Evolutionary conservation across 2,329 filamentous ascomycete species (phyloP).

Genomic region (Emmonsia crescens): DNA sequence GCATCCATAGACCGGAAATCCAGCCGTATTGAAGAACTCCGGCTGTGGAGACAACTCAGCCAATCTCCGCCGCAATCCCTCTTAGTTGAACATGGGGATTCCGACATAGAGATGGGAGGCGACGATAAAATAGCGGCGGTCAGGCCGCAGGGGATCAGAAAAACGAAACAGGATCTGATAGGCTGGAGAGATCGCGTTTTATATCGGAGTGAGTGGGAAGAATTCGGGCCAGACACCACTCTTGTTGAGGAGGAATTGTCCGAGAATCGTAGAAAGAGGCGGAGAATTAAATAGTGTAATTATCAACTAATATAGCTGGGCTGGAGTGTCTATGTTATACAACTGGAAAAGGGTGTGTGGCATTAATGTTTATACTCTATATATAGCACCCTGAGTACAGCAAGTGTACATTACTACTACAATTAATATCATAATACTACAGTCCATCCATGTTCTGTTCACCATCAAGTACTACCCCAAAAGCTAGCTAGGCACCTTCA

Average conservation of each 20-base stretch:
- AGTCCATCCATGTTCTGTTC: neutral
- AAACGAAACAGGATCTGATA: constrained; percentile 26
- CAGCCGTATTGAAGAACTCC: constrained; percentile 35
- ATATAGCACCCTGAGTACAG: neutral
- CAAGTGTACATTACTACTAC: neutral
- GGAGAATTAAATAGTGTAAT: constrained; percentile 14
- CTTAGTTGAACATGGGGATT: constrained; percentile 14
- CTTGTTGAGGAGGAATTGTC: constrained; percentile 22
- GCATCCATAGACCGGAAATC: constrained; percentile 39
- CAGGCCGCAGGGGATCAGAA: constrained; percentile 22
- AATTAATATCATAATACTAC: neutral
- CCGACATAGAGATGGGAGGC: constrained; percentile 12
- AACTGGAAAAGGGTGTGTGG: neutral
- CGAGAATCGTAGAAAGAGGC: constrained; percentile 22
- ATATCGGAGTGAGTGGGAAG: constrained; percentile 43
- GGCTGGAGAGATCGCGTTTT: constrained; percentile 40
- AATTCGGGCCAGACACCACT: constrained; percentile 21
- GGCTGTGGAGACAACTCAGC: constrained; percentile 35
- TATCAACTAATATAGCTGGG: neutral
- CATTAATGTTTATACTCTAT: neutral
- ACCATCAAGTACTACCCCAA: neutral
- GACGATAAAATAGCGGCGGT: constrained; percentile 14
- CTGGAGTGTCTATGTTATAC: neutral
- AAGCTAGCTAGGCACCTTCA: neutral
- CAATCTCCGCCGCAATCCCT: constrained; percentile 10